Evolutionary conservation across 208 protist genomes (phyloP).

Genomic region (Trichomonas vaginalis): DNA sequence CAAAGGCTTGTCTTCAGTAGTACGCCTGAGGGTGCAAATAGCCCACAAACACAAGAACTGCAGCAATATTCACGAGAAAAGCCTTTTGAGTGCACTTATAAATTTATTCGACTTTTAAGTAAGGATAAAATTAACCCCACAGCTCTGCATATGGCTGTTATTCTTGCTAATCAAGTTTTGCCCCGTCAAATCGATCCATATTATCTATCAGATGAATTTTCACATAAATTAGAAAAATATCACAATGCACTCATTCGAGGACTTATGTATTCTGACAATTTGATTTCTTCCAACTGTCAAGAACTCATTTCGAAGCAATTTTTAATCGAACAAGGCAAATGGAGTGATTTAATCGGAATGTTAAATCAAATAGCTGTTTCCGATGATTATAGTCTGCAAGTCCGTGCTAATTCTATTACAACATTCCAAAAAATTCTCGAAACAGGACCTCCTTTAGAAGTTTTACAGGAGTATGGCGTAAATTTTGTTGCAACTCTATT

Average conservation of each 20-base stretch:
- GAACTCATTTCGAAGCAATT: not conserved
- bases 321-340: not conserved
- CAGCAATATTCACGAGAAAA: not conserved
- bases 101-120: not conserved
- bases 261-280: not conserved
- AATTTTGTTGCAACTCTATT: not conserved
- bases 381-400: not conserved
- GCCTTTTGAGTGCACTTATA: not conserved
- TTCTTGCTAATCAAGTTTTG: not conserved
- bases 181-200: not conserved
- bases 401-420: not conserved
- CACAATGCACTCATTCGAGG: not conserved
- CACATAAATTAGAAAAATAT: not conserved
- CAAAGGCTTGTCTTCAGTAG: not conserved
- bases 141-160: not conserved
- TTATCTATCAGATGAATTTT: not conserved
- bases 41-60: not conserved
- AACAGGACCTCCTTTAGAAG: not conserved
- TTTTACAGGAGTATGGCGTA: not conserved
- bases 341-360: not conserved
- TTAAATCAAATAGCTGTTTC: not conserved
- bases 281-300: not conserved
- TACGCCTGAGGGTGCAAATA: not conserved
- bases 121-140: not conserved
- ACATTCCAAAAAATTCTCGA: not conserved